Percentiles rank a stretch among this genome's conserved stretches.
These are phyloP conservation scores for Adiantum capillusveneris DNA, from an alignment of 75 land plant species.

Conservation along the genomic window DNA sequence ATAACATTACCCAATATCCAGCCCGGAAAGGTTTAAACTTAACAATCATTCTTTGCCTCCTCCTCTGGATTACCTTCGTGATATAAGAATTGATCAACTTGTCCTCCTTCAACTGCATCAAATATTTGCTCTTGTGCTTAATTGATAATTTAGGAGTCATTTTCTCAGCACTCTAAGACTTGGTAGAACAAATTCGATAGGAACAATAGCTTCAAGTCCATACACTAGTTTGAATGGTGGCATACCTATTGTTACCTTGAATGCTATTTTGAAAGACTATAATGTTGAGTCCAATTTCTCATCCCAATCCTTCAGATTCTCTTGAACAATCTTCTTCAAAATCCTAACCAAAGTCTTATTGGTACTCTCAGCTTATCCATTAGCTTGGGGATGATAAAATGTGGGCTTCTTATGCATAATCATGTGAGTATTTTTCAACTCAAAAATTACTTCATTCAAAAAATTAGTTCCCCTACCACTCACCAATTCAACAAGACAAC, in stretches of 20 bases:
- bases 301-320: too few species aligned
- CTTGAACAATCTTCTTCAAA: too few species aligned
- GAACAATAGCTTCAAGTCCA: conserved; percentile 6
- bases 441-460: too few species aligned
- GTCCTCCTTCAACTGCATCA: conserved; percentile 1
- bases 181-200: conserved; percentile 8
- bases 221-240: conserved; percentile 8
- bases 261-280: not conserved
- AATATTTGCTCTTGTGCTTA: not conserved
- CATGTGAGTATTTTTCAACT: not conserved
- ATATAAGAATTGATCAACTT: not conserved
- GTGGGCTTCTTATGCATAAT: not conserved
- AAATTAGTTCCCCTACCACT: conserved; percentile 1
- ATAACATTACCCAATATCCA: conserved; percentile 2
- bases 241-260: conserved; percentile 1
- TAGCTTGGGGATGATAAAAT: too few species aligned
- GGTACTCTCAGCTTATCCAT: too few species aligned
- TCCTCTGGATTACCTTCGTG: not conserved
- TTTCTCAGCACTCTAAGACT: not conserved
- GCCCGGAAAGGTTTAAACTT: not conserved
- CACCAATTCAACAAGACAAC: not conserved
- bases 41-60: not conserved
- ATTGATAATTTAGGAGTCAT: not conserved
- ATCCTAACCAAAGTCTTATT: too few species aligned
- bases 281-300: not conserved